Percentiles rank a stretch among this genome's conserved stretches.
Conservation (phyloP, 2,329 filamentous ascomycete genomes). For the Furcasterigmium sp. region DNA sequence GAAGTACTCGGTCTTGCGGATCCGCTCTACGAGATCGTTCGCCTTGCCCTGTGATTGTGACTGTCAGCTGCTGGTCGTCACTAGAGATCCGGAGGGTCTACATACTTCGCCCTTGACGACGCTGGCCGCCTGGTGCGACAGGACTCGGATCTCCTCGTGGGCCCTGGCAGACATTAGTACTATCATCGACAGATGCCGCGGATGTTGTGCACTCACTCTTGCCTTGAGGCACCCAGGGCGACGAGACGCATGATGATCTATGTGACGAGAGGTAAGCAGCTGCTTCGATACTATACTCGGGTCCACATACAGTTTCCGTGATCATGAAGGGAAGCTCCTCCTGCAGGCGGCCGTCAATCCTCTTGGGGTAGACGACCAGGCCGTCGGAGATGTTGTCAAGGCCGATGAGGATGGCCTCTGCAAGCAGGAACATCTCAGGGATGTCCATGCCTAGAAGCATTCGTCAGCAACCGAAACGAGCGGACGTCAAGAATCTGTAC, state of each 20-base stretch:
- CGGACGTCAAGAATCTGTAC: constrained; percentile 18
- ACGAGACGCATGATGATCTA: constrained; percentile 74
- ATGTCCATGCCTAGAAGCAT: constrained; percentile 56
- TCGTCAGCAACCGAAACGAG: constrained; percentile 2
- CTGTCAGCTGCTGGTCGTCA: not conserved
- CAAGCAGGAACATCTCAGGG: constrained; percentile 53
- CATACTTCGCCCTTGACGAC: constrained; percentile 45
- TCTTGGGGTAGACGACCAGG: constrained; percentile 72
- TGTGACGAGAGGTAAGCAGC: too few species aligned
- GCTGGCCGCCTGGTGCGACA: constrained; percentile 68
- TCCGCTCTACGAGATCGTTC: constrained; percentile 53
- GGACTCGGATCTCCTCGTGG: constrained; percentile 81
- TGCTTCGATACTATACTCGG: constrained; percentile 15
- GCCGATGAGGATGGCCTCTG: constrained; percentile 63
- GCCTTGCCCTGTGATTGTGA: constrained; percentile 21
- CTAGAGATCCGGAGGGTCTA: not conserved
- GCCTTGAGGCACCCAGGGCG: constrained; percentile 63
- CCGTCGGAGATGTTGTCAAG: constrained; percentile 64
- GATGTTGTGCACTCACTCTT: constrained; percentile 85
- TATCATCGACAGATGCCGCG: too few species aligned
- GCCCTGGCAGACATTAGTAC: too few species aligned
- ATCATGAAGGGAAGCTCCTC: constrained; percentile 85
- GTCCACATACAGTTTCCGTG: constrained; percentile 31
- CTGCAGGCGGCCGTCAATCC: constrained; percentile 62
- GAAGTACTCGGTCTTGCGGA: constrained; percentile 71